Evolutionary conservation across 2,329 filamentous ascomycete species (phyloP), one percentile per base, ranked within the genome.

Genomic region (Aotearoamyces nothofagi): DNA sequence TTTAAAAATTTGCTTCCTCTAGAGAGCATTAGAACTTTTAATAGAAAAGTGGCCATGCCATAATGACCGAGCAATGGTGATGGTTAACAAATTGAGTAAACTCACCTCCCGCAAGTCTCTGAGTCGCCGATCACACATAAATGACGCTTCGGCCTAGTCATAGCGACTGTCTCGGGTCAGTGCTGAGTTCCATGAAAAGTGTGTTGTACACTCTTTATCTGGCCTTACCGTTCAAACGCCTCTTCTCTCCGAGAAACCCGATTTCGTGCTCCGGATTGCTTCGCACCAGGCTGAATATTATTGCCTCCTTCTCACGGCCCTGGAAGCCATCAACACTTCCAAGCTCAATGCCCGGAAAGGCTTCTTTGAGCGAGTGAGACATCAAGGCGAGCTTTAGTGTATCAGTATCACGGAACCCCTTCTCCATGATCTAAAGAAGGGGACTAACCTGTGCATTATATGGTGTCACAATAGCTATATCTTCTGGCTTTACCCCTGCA

Each of bases 301-400:
- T 77, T 3, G 82, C 90, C 53, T 98, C 90, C 54, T 98, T 98
- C 54, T 98, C 90, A 11, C 90, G 72, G 17, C 90, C 90, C 53
- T 98, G 90, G 50, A 98, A 98, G 2, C 87, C 90, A 52, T 98
- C 90, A 2, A 98, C 82, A 44, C 83, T 93, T 17, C 90, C 90
- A n/a, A 98, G 63, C 52, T 98, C 90, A 28, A 98, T 72, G 9
- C 78, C 83, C 0, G 79, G 78, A 43, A 78, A 92, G 22, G 62
- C 59, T 35, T 90, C 80, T 48, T 87, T 90, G 27, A 98, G 64
- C 39, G 78, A 63, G 20, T 63, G 58, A 9, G 83, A 75, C 29
- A 96, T 60, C 8, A 92, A 55, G 4, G 79, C 77, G 19, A 94
- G 66, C 69, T 92, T 39, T 33, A 26, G 16, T 27, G 36, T 23